Evolutionary conservation across 2,329 filamentous ascomycete species (phyloP).

Genomic region (Microcyclospora pomicola): DNA sequence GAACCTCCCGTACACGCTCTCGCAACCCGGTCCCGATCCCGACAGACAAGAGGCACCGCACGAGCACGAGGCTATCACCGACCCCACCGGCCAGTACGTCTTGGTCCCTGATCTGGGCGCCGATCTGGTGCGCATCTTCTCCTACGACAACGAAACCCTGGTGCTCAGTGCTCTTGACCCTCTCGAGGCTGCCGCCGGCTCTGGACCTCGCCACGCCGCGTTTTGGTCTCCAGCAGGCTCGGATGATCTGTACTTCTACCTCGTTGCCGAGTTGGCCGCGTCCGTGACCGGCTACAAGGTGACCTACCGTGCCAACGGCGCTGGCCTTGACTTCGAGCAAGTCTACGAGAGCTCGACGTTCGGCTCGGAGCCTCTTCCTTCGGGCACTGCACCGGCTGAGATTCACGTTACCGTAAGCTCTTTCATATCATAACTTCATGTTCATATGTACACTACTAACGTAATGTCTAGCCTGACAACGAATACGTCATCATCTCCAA

Average conservation of each 20-base stretch:
- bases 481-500: constrained; percentile 55
- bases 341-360: constrained; percentile 37
- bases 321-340: constrained; percentile 35
- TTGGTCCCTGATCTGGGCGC: constrained; percentile 25
- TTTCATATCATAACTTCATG: neutral
- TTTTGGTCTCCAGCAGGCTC: constrained; percentile 23
- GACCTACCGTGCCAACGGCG: constrained; percentile 25
- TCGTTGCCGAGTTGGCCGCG: constrained; percentile 38
- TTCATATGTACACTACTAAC: constrained; percentile 1
- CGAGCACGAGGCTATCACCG: constrained; percentile 23
- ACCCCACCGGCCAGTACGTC: constrained; percentile 26
- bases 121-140: constrained; percentile 24
- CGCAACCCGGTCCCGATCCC: constrained; percentile 16
- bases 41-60: constrained; percentile 23
- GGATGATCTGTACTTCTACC: constrained; percentile 21
- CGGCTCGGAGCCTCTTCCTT: constrained; percentile 29
- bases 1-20: constrained; percentile 17
- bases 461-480: constrained; percentile 25
- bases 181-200: constrained; percentile 16
- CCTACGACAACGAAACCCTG: constrained; percentile 14
- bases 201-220: constrained; percentile 24
- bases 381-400: constrained; percentile 41
- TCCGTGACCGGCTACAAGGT: constrained; percentile 36
- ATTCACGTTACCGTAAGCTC: constrained; percentile 30
- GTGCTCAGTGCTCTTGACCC: constrained; percentile 14